A percentile compares a stretch with the other conserved stretches of the same genome.
Conservation (phyloP, 2,329 filamentous ascomycete genomes). For the Pseudogymnoascus sp. region DNA sequence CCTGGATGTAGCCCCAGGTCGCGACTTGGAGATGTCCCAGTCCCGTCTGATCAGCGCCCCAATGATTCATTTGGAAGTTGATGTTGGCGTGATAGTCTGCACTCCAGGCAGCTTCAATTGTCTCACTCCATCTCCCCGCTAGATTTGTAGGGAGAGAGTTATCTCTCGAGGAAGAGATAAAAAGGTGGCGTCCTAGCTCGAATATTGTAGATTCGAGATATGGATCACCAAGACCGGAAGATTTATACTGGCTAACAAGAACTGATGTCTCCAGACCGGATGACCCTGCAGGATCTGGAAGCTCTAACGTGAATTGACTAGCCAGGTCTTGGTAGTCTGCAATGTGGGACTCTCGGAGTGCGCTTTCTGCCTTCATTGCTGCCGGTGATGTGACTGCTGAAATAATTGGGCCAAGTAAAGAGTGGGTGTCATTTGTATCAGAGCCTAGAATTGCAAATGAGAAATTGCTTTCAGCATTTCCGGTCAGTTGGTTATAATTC, state of each 20-base stretch:
- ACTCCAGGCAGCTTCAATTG: constrained; percentile 39
- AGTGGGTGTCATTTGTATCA: constrained; percentile 15
- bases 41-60: constrained; percentile 46
- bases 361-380: constrained; percentile 25
- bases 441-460: neutral
- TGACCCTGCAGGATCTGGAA: constrained; percentile 38
- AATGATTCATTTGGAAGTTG: constrained; percentile 56
- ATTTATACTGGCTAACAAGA: constrained; percentile 28
- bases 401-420: constrained; percentile 31
- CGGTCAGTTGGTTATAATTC: constrained; percentile 43
- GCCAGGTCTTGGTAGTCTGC: constrained; percentile 35
- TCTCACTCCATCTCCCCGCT: constrained; percentile 47
- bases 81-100: constrained; percentile 52
- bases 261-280: constrained; percentile 31
- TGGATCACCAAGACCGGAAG: constrained; percentile 35
- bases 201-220: constrained; percentile 46
- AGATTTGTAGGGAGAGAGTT: constrained; percentile 48
- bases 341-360: constrained; percentile 30
- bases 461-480: constrained; percentile 35
- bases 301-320: constrained; percentile 33
- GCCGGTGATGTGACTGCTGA: constrained; percentile 29
- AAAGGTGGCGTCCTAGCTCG: constrained; percentile 44
- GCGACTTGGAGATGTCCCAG: constrained; percentile 37
- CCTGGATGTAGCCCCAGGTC: constrained; percentile 44
- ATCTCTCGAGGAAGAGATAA: constrained; percentile 45